Evolutionary conservation across 2,329 filamentous ascomycete genomes (phyloP).

Genomic region (Paracamarosporium sp.): DNA sequence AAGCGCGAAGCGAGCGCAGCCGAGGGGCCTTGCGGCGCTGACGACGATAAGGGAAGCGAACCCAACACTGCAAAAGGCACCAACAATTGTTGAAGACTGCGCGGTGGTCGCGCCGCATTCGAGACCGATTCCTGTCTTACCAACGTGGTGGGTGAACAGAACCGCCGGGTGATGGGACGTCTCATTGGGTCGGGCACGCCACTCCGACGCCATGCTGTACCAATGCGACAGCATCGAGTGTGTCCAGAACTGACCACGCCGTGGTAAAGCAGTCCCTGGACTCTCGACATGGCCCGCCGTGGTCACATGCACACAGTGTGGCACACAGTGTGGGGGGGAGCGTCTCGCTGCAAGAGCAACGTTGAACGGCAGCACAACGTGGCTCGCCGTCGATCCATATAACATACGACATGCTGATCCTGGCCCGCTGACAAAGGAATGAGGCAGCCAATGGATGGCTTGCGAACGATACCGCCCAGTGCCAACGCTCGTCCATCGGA

Average conservation of each 20-base stretch:
- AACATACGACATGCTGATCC: neutral
- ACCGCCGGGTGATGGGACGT: no score
- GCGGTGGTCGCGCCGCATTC: neutral
- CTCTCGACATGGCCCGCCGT: no score
- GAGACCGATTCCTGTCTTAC: no score
- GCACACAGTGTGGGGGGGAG: neutral
- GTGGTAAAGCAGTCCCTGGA: neutral
- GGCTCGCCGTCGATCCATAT: conserved; percentile 5
- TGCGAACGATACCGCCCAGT: neutral
- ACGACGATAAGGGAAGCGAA: conserved; percentile 18
- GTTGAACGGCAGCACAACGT: conserved; percentile 1
- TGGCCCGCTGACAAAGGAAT: neutral
- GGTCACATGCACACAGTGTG: neutral
- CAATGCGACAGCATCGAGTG: neutral
- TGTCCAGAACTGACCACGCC: neutral
- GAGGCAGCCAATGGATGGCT: neutral
- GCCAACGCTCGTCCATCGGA: neutral
- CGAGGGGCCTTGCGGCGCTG: conserved; percentile 3
- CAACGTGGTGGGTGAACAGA: no score
- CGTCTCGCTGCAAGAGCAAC: neutral
- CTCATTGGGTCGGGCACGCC: neutral
- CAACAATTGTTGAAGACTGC: neutral
- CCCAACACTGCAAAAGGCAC: neutral
- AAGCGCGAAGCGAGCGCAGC: conserved; percentile 5
- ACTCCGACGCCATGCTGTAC: neutral